Evolutionary conservation across 768 basidiomycete species (phyloP).

Genomic region (Pulveroboletus ravenelii): DNA sequence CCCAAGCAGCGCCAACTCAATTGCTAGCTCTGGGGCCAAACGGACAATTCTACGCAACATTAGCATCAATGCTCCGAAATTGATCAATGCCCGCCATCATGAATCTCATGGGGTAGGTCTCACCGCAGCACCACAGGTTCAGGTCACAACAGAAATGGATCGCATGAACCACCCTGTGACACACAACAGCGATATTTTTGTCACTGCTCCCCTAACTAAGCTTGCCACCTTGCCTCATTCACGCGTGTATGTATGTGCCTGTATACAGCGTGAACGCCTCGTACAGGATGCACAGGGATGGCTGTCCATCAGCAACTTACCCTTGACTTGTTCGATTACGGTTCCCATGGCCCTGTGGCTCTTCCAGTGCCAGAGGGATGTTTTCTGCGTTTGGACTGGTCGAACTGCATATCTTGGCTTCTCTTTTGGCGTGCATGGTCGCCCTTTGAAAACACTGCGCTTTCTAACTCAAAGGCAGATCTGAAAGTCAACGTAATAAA

Average conservation of each 20-base stretch:
- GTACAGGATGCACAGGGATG: background rate
- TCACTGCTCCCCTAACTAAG: constrained; percentile 1
- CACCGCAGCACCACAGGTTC: background rate
- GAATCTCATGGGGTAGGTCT: background rate
- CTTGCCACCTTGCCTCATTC: constrained; percentile 1
- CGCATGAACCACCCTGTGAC: background rate
- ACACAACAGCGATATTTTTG: background rate
- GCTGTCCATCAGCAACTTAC: background rate
- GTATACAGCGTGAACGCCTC: background rate
- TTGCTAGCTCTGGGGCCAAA: background rate
- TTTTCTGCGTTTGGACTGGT: background rate
- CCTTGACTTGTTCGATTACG: background rate
- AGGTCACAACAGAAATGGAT: background rate
- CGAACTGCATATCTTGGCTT: background rate
- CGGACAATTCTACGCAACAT: too few species aligned
- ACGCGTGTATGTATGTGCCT: background rate
- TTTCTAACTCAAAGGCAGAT: background rate
- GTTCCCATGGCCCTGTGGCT: background rate
- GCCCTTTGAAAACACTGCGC: too few species aligned
- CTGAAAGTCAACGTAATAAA: constrained; percentile 14
- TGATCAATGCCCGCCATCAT: background rate
- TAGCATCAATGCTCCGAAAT: background rate
- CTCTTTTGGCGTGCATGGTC: too few species aligned
- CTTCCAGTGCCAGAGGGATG: background rate
- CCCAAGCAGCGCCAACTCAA: background rate